A percentile compares a stretch with the other conserved stretches of the same genome.
Conservation (phyloP, 306 rosid genomes). For the Ormosia emarginata region DNA sequence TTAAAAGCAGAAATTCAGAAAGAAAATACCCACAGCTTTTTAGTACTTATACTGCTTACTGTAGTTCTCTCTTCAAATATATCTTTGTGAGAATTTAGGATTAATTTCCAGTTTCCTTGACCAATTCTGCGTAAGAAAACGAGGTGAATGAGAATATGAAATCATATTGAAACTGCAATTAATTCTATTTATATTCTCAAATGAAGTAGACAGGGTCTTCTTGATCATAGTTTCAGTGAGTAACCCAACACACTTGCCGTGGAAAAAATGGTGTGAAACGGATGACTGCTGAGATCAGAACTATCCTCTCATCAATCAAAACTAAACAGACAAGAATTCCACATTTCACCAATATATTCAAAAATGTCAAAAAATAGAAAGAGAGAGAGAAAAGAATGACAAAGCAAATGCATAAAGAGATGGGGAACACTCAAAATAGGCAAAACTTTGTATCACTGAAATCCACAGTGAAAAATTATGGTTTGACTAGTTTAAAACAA, state of each 20-base stretch:
- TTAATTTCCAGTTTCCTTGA: slow-evolving; percentile 56
- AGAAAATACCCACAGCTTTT: background rate
- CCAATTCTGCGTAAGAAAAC: slow-evolving; percentile 46
- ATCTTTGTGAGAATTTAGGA: slow-evolving; percentile 34
- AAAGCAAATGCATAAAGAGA: background rate
- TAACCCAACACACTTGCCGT: background rate
- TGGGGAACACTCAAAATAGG: background rate
- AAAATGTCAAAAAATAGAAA: background rate
- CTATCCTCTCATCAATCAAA: background rate
- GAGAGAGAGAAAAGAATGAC: background rate
- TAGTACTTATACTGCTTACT: slow-evolving; percentile 29
- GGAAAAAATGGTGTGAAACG: background rate
- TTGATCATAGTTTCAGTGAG: background rate
- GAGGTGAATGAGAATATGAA: background rate
- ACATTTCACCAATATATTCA: background rate
- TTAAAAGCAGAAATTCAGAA: background rate
- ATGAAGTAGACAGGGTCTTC: background rate
- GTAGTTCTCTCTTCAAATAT: slow-evolving; percentile 55
- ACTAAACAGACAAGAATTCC: background rate
- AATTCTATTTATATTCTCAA: background rate
- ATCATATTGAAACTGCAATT: background rate
- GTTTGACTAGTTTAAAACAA: background rate
- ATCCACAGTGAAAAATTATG: background rate
- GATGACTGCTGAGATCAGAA: background rate
- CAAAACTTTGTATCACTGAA: background rate